Evolutionary conservation across 2,329 filamentous ascomycete genomes (phyloP).

Genomic region (Hymenoscyphus fraxineus): DNA sequence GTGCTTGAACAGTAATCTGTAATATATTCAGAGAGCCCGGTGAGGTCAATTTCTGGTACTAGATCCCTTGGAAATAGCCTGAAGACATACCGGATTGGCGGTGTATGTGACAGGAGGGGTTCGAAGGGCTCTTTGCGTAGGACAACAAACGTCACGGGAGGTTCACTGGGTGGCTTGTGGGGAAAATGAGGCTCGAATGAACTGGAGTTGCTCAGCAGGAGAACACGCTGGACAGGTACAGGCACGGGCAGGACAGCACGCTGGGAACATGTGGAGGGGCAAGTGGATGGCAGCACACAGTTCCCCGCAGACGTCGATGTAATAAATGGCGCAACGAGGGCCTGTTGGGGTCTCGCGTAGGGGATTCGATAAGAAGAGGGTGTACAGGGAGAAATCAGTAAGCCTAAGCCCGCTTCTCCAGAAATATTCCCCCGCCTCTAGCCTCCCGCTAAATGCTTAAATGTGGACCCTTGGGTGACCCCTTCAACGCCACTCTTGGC

Average conservation of each 20-base stretch:
- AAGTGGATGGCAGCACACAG: neutral
- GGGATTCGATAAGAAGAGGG: neutral
- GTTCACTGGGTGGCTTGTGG: neutral
- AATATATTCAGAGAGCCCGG: neutral
- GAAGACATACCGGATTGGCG: neutral
- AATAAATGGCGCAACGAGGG: constrained; percentile 8
- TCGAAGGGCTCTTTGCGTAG: neutral
- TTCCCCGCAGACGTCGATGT: constrained; percentile 3
- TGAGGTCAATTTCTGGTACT: constrained; percentile 2
- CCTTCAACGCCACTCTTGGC: constrained; percentile 4
- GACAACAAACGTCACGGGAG: neutral
- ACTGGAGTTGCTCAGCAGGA: constrained; percentile 3
- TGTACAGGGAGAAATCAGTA: neutral
- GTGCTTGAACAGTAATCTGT: constrained; percentile 1
- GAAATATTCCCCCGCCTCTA: constrained; percentile 3
- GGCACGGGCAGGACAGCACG: neutral
- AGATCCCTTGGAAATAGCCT: constrained; percentile 6
- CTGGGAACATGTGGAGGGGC: no score
- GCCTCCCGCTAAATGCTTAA: neutral
- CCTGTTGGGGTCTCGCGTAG: no score
- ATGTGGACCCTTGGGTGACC: no score
- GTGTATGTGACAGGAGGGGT: neutral
- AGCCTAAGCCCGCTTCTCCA: constrained; percentile 1
- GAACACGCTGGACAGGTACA: neutral
- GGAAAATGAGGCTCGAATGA: neutral